Evolutionary conservation across 306 rosid species (phyloP).

Genomic region (Adenanthera pavonina): DNA sequence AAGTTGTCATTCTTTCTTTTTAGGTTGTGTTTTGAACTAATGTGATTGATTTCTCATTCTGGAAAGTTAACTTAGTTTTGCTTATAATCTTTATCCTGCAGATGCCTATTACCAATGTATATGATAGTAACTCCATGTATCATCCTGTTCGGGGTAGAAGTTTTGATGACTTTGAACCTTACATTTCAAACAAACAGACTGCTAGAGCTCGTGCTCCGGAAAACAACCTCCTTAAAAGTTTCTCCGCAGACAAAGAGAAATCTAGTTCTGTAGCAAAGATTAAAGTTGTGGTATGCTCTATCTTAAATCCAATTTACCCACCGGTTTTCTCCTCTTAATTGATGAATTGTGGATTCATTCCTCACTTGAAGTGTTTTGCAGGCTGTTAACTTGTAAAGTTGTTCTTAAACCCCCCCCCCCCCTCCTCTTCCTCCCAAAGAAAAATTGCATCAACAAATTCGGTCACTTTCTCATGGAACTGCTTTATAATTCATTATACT

Average conservation of each 20-base stretch:
- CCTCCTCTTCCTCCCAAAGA: no score
- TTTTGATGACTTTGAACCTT: conserved; percentile 74
- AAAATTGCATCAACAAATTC: background rate
- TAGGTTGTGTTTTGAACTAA: background rate
- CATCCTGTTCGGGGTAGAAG: conserved; percentile 55
- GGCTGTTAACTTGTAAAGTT: conserved; percentile 5
- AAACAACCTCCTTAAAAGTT: conserved; percentile 61
- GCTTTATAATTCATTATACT: background rate
- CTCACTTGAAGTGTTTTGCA: conserved; percentile 21
- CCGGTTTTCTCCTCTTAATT: background rate
- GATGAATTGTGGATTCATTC: conserved; percentile 1
- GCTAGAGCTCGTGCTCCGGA: conserved; percentile 63
- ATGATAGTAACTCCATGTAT: conserved; percentile 45
- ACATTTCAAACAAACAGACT: conserved; percentile 52
- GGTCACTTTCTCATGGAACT: background rate
- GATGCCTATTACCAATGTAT: conserved; percentile 57
- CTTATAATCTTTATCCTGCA: conserved; percentile 40
- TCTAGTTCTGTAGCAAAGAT: conserved; percentile 84
- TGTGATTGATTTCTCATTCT: conserved; percentile 6
- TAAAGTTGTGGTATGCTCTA: conserved; percentile 85
- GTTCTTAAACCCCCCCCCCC: background rate
- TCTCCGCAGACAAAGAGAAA: conserved; percentile 76
- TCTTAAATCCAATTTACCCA: background rate
- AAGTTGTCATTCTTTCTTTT: background rate
- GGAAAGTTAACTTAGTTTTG: conserved; percentile 7